Conservation (phyloP, 768 basidiomycete genomes). For the Amanita molliuscula region DNA sequence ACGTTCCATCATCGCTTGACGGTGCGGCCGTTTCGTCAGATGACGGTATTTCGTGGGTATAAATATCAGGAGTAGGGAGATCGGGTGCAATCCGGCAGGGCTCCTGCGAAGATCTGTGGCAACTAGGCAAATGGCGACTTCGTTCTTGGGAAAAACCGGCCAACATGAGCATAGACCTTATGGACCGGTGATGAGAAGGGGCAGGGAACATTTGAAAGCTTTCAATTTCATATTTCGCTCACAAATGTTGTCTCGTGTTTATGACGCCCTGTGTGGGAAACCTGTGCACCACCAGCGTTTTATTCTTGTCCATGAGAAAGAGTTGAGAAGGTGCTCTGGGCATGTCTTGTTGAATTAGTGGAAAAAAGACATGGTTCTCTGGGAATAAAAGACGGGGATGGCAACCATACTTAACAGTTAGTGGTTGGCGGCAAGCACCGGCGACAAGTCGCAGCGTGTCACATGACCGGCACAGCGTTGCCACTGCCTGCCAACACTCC, state of each 20-base stretch:
- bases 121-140: neutral
- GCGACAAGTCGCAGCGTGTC: too few relatives aligned
- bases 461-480: too few relatives aligned
- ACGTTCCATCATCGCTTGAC: neutral
- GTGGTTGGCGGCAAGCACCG: too few relatives aligned
- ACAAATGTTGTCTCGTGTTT: too few relatives aligned
- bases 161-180: neutral
- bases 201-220: neutral
- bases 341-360: too few relatives aligned
- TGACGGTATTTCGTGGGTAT: too few relatives aligned
- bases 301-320: neutral
- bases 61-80: neutral
- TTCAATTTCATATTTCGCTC: neutral
- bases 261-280: neutral
- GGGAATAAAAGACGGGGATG: too few relatives aligned
- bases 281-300: neutral
- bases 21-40: too few relatives aligned
- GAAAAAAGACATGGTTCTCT: too few relatives aligned
- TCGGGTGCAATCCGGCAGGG: neutral
- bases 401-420: too few relatives aligned
- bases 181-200: neutral
- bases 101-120: neutral
- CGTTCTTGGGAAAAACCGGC: neutral
- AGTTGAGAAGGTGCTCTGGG: neutral
- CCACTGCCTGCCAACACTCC: too few relatives aligned